Evolutionary conservation across 2,329 filamentous ascomycete species (phyloP).

Genomic region (Alternaria atra): DNA sequence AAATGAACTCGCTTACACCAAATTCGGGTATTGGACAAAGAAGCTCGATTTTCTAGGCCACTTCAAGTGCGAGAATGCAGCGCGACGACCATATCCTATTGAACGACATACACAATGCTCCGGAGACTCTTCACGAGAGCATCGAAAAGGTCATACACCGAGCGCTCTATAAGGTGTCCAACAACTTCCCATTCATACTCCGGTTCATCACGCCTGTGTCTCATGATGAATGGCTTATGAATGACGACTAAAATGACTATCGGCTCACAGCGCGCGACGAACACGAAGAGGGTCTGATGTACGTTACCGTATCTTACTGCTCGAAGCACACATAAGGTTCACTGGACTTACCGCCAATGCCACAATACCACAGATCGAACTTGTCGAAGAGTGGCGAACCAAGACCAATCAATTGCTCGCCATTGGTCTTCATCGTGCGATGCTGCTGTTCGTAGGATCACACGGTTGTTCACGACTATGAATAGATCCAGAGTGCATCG

Average conservation of each 20-base stretch:
- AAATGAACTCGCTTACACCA: neutral
- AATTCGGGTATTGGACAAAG: accelerated
- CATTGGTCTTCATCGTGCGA: neutral
- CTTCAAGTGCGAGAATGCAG: neutral
- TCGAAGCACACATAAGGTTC: neutral
- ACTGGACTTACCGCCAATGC: neutral
- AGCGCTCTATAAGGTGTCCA: neutral
- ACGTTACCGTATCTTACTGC: neutral
- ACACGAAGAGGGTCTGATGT: neutral
- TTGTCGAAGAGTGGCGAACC: neutral
- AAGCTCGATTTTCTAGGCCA: neutral
- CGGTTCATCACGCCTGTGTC: neutral
- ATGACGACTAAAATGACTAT: neutral
- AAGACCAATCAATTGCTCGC: neutral
- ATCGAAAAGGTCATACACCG: neutral
- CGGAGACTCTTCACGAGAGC: neutral
- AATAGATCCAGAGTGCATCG: neutral
- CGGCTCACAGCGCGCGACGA: neutral
- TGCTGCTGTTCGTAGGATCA: neutral
- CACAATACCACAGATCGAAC: neutral
- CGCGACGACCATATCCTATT: neutral
- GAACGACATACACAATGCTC: neutral
- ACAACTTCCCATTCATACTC: neutral
- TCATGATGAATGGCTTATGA: neutral
- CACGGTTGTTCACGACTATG: neutral